Percentiles rank a stretch among this genome's conserved stretches.
Evolutionary conservation across 2,329 filamentous ascomycete species (phyloP).

Genomic region (Macrophomina tecta): DNA sequence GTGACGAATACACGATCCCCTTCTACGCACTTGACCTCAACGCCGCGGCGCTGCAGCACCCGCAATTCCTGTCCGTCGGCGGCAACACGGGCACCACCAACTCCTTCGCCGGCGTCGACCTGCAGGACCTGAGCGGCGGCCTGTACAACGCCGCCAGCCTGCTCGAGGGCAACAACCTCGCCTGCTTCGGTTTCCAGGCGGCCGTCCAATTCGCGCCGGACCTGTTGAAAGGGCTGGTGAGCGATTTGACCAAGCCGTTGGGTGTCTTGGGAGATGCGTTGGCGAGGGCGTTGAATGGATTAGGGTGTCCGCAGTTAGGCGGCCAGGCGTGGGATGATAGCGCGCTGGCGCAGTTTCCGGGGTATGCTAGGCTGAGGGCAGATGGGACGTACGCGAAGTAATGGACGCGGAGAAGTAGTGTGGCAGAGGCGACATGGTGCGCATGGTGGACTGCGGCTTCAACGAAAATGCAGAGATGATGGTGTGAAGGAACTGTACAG

Average conservation of each 20-base stretch:
- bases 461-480: too few species aligned
- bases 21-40: slow-evolving; percentile 6
- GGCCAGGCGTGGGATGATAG: slow-evolving; percentile 18
- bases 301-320: slow-evolving; percentile 30
- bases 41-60: slow-evolving; percentile 34
- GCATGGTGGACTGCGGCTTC: too few species aligned
- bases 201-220: slow-evolving; percentile 52
- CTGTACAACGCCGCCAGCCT: slow-evolving; percentile 52
- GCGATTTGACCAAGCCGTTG: slow-evolving; percentile 40
- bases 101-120: slow-evolving; percentile 44
- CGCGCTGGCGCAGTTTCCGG: slow-evolving; percentile 18
- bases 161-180: slow-evolving; percentile 55
- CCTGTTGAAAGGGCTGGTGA: slow-evolving; percentile 45
- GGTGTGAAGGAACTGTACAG: too few species aligned
- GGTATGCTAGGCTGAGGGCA: neutral
- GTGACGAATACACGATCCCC: slow-evolving; percentile 13
- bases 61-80: slow-evolving; percentile 41
- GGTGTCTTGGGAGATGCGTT: slow-evolving; percentile 44
- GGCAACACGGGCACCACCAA: slow-evolving; percentile 45
- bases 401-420: neutral
- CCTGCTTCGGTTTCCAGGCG: slow-evolving; percentile 52
- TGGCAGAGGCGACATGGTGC: neutral
- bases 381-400: neutral
- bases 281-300: slow-evolving; percentile 21
- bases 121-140: slow-evolving; percentile 46